Evolutionary conservation across 176 grass and related monocot species (phyloP), one percentile per base, ranked within the genome.

Genomic region (Musa itinerans): DNA sequence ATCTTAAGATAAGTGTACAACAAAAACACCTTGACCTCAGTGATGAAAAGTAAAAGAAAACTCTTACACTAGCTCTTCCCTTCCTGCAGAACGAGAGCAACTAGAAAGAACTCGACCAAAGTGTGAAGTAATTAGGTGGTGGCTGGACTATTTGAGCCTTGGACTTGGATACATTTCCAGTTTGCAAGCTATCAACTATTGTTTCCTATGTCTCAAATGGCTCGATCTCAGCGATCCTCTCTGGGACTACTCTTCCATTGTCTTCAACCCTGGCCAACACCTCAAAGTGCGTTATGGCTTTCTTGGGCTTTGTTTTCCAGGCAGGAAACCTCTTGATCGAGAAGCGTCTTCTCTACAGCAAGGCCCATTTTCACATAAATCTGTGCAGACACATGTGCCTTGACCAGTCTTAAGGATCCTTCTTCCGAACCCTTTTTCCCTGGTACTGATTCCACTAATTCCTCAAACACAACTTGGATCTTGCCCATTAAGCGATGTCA

Each of bases 341-440:
- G 55, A 63, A 93, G 73, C 67, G 11, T 76, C 80, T 84, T 91
- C 84, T 93, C 94, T 50, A 93, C 83, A 1, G 73, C 68, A 22
- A 91, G 93, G 0, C 81, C 82, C 88, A 97, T 93, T 85, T 97
- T 97, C 43, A 97, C 81, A 67, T 97, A 93, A 11, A 84, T 93
- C 65, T 97, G 90, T 0, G 90, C 90, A 0, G 90, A 87, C 15
- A 89, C 82, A 19, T 82, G 84, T 1, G 84, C 90, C 69, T 87
- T 87, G 49, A 91, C 63, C 62, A 93, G 68, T 80, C 82, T 90
- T 73, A 97, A 91, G 13, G 83, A 89, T 17, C 94, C 88, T 74
- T 93, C 73, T 76, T 89, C 72, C 2, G 86, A 54, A 4, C 82
- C 86, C 53, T 89, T 87, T 79, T 85, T 86, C 13, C 88, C 84